Evolutionary conservation across 2,329 filamentous ascomycete species (phyloP).

Genomic region (Chaetomium strumarium): DNA sequence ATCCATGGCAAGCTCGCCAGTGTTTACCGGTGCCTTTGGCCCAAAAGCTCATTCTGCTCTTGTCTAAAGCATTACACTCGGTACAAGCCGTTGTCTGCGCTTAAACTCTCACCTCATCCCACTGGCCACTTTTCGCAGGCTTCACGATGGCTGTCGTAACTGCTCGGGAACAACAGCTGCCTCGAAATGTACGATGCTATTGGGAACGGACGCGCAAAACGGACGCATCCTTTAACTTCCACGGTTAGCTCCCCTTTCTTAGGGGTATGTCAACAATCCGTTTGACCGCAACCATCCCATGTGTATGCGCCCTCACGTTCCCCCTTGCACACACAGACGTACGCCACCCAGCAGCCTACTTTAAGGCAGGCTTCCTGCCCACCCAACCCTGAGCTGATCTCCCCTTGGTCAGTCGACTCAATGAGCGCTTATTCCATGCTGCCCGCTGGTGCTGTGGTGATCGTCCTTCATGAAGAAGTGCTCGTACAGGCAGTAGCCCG

Average conservation of each 20-base stretch:
- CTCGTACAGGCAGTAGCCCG: conserved; percentile 84
- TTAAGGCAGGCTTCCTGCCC: neutral
- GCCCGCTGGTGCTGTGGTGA: conserved; percentile 36
- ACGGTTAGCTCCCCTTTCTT: neutral
- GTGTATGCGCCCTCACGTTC: neutral
- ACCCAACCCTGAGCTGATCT: neutral
- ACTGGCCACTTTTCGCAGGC: neutral
- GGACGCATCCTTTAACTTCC: neutral
- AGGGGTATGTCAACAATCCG: neutral
- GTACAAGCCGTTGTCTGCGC: neutral
- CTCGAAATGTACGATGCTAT: conserved; percentile 12
- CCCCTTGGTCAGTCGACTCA: conserved; percentile 30
- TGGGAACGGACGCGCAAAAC: neutral
- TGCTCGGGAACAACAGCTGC: neutral
- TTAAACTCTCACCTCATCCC: neutral
- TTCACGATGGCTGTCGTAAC: neutral
- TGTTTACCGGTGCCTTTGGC: too few species aligned
- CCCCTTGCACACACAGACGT: neutral
- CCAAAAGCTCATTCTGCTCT: too few species aligned
- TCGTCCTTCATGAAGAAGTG: conserved; percentile 76
- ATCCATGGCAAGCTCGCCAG: too few species aligned
- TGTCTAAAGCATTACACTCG: too few species aligned
- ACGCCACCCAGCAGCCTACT: neutral
- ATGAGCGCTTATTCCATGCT: conserved; percentile 45
- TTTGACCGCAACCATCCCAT: neutral